These are phyloP conservation scores for Ramichloridium luteum DNA, from an alignment of 2,329 filamentous ascomycete genomes.

Conservation along the genomic window DNA sequence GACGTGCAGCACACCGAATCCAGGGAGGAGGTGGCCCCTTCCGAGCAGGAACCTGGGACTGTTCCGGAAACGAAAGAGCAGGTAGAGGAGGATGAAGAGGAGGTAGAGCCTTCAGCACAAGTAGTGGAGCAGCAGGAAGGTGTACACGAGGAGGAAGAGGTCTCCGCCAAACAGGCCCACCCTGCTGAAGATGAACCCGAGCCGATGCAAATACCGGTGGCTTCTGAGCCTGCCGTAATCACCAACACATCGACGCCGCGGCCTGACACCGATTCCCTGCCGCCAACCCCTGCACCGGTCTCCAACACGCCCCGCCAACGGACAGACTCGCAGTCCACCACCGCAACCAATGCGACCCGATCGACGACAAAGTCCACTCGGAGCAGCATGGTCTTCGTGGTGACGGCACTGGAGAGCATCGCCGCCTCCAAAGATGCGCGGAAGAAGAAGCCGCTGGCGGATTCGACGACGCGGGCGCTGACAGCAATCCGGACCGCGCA, in stretches of 20 bases:
- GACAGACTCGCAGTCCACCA: constrained; percentile 51
- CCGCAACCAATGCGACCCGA: constrained; percentile 35
- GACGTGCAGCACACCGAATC: no score
- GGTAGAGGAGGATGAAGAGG: neutral
- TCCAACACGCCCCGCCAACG: constrained; percentile 29
- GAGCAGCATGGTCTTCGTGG: constrained; percentile 92
- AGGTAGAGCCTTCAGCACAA: neutral
- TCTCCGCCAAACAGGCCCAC: constrained; percentile 3
- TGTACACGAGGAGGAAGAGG: neutral
- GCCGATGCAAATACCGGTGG: neutral
- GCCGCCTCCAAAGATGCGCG: constrained; percentile 82
- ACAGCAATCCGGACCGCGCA: constrained; percentile 64
- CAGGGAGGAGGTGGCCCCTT: no score
- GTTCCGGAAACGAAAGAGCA: neutral
- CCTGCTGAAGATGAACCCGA: no score
- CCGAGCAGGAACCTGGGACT: no score
- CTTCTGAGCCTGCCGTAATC: constrained; percentile 4
- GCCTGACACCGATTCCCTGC: constrained; percentile 10
- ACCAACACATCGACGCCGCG: constrained; percentile 9
- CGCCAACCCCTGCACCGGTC: constrained; percentile 9
- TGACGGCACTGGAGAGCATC: constrained; percentile 85
- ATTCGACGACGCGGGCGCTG: constrained; percentile 69
- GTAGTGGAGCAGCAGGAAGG: constrained; percentile 1
- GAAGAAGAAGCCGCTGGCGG: constrained; percentile 71
- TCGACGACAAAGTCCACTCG: constrained; percentile 47